Conservation (phyloP, 257 asterid species). For the Schizonepeta tenuifolia region DNA sequence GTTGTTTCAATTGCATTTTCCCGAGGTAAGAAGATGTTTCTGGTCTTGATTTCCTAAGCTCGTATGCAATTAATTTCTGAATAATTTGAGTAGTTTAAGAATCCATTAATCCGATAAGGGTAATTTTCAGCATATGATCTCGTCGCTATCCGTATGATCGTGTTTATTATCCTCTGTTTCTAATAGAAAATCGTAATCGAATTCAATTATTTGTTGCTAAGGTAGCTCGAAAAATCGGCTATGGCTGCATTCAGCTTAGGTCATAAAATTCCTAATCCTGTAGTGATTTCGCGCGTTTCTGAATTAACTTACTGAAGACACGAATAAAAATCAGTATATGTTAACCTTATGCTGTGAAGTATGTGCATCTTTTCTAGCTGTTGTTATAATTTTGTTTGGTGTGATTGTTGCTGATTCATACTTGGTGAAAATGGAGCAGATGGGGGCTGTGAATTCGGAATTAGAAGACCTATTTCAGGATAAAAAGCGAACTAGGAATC, state of each 20-base stretch:
- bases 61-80: not conserved
- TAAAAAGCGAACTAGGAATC: slow-evolving; percentile 73
- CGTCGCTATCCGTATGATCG: no score
- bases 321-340: not conserved
- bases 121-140: not conserved
- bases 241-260: slow-evolving; percentile 16
- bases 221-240: not conserved
- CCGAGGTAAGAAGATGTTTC: slow-evolving; percentile 37
- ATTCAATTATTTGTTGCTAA: not conserved
- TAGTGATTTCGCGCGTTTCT: slow-evolving; percentile 25
- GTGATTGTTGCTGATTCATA: slow-evolving; percentile 23
- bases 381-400: not conserved
- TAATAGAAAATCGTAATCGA: not conserved
- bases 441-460: slow-evolving; percentile 73
- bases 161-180: not conserved
- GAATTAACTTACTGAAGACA: not conserved
- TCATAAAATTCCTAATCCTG: not conserved
- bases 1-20: slow-evolving; percentile 18
- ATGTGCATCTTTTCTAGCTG: not conserved
- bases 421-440: slow-evolving; percentile 40
- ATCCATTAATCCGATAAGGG: not conserved
- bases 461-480: slow-evolving; percentile 67
- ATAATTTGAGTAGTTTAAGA: not conserved
- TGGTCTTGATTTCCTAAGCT: not conserved
- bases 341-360: not conserved